phyloP scores from a whole-genome alignment of 2,329 filamentous ascomycete species.

The Aureobasidium namibiae region DNA sequence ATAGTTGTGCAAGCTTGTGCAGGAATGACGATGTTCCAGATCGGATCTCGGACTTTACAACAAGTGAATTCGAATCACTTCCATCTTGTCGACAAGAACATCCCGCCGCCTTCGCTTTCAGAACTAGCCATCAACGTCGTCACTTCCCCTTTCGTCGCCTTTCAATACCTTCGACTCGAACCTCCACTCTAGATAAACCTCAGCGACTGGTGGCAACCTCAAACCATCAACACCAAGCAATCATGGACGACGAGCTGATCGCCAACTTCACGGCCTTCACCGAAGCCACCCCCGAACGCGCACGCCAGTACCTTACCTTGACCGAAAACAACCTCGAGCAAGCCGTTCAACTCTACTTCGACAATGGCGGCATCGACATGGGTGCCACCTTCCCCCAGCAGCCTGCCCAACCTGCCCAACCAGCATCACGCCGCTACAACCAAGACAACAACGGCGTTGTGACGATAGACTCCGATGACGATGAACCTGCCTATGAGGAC shows the following conservation, averaged over 20 bases:
- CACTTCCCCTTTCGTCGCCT: neutral
- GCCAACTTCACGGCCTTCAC: constrained; percentile 77
- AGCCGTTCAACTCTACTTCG: constrained; percentile 83
- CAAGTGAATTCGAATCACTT: constrained; percentile 11
- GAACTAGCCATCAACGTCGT: neutral
- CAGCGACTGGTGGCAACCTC: constrained; percentile 1
- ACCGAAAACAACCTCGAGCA: constrained; percentile 77
- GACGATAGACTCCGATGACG: constrained; percentile 69
- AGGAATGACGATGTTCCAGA: neutral
- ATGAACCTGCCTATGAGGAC: constrained; percentile 58
- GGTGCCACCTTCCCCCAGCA: constrained; percentile 28
- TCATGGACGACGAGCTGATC: constrained; percentile 49
- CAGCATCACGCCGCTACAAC: constrained; percentile 28
- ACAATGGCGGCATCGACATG: constrained; percentile 66
- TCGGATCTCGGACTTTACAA: neutral
- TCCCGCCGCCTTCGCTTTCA: neutral
- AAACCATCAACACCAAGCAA: neutral
- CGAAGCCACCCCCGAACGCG: constrained; percentile 62
- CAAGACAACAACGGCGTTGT: constrained; percentile 56
- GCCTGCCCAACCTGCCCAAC: constrained; percentile 24
- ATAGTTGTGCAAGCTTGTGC: neutral
- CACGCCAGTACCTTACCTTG: constrained; percentile 74
- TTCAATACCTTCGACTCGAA: neutral
- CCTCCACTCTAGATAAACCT: neutral
- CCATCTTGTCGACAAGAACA: neutral